These are phyloP conservation scores for Lentinula raphanica DNA, from an alignment of 768 basidiomycete genomes.

Conservation along the genomic window DNA sequence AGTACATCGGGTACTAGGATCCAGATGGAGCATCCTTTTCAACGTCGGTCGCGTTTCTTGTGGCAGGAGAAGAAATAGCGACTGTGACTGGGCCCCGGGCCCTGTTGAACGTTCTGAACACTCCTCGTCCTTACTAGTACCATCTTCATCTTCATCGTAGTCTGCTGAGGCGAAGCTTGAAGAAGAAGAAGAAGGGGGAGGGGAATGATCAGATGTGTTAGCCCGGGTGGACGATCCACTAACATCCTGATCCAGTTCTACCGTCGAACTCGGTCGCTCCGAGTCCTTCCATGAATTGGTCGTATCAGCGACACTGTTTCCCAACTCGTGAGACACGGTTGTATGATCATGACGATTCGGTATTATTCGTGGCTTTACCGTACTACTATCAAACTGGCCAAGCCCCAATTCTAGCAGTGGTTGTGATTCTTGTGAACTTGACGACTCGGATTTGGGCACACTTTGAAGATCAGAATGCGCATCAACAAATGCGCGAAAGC, in stretches of 20 bases:
- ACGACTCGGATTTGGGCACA: constrained; percentile 21
- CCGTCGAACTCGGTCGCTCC: not conserved
- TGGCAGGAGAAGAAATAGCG: constrained; percentile 92
- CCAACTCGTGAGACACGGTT: not conserved
- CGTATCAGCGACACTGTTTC: not conserved
- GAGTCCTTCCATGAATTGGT: not conserved
- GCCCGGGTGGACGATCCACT: not conserved
- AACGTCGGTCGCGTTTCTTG: constrained; percentile 87
- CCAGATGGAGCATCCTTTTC: constrained; percentile 90
- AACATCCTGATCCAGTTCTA: not conserved
- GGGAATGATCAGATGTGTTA: not conserved
- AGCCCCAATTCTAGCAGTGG: not conserved
- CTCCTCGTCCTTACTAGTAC: no score
- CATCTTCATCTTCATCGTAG: not conserved
- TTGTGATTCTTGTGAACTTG: constrained; percentile 8
- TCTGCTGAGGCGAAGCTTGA: constrained; percentile 5
- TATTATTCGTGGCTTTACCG: constrained; percentile 23
- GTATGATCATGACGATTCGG: not conserved
- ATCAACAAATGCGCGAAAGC: constrained; percentile 86
- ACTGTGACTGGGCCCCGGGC: no score
- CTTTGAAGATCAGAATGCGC: constrained; percentile 86
- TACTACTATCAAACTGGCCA: constrained; percentile 12
- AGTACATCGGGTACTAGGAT: constrained; percentile 85
- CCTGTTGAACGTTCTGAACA: no score
- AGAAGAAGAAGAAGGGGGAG: not conserved